Evolutionary conservation across 257 asterid genomes (phyloP).

Genomic region (Capsicum rhomboideum): DNA sequence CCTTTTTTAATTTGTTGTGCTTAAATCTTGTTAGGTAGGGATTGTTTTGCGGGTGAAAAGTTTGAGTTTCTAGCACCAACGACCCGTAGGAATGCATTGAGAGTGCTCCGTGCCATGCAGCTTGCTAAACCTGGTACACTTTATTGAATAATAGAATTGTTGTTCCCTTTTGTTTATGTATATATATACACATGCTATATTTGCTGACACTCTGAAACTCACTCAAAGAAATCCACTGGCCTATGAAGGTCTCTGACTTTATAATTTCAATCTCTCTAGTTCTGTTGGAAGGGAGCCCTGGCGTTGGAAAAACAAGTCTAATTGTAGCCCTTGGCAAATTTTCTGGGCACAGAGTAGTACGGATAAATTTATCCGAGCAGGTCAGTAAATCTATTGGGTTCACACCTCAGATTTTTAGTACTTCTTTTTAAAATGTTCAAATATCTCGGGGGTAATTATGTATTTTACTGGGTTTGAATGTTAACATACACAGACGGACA

Average conservation of each 20-base stretch:
- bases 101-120: slow-evolving; percentile 98
- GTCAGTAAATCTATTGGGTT: slow-evolving; percentile 23
- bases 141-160: not conserved
- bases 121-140: slow-evolving; percentile 83
- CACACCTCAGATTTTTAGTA: not conserved
- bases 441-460: not conserved
- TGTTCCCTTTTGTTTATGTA: not conserved
- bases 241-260: slow-evolving; percentile 19
- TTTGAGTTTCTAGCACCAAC: slow-evolving; percentile 90
- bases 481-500: slow-evolving; percentile 68
- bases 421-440: not conserved
- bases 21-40: slow-evolving; percentile 40
- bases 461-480: slow-evolving; percentile 10
- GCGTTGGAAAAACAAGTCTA: slow-evolving; percentile 96
- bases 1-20: not conserved
- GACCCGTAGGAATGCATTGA: slow-evolving; percentile 70
- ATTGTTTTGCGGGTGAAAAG: slow-evolving; percentile 30
- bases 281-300: slow-evolving; percentile 97
- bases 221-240: not conserved
- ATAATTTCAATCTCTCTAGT: slow-evolving; percentile 34
- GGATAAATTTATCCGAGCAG: slow-evolving; percentile 98
- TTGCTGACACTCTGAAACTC: not conserved
- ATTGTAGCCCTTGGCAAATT: slow-evolving; percentile 79
- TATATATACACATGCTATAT: not conserved
- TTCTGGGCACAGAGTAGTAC: slow-evolving; percentile 87